Evolutionary conservation across 2,329 filamentous ascomycete genomes (phyloP), one percentile per base, ranked within the genome.

Genomic region (Westerdykella ornata): DNA sequence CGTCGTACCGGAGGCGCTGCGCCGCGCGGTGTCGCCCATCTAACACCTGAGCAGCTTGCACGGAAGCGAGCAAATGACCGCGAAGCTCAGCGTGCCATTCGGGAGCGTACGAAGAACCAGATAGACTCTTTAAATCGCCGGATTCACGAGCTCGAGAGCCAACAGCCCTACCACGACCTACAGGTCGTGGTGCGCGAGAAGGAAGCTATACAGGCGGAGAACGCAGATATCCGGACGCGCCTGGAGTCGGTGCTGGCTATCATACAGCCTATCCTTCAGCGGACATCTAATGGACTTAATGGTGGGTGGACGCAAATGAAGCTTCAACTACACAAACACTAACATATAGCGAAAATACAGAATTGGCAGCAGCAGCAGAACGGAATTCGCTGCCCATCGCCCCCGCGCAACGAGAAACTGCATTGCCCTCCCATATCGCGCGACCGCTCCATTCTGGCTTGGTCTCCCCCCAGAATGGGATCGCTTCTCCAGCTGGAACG

Each of bases 61-160:
- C 85, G 88, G 66, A 96, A 95, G 72, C 77, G 89, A 49, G 86
- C 87, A 57, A 95, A 95, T 76, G 87, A 94, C 62, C 81, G 87
- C 43, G 86, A 94, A 65, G 88, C 87, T 20, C 87, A 94, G 63
- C 78, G 87, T 37, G 86, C 85, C 30, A 92, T 94, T 45, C 77
- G 87, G 32, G 85, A 90, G 68, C 79, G 87, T 41, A 92, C 86
- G 19, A 87, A 83, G 68, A 78, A 80, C 43, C 84, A 85, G 63
- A 92, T 92, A 52, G 85, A 90, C 60, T 70, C 68, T 5, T 72
- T 92, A 44, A 84, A 92, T 63, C 74, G 73, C 45, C 75, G 78
- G 47, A 88, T 94, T 46, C 73, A 77, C 41, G 84, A 90, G 47
- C 74, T 94, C 51, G 85, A 85, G 43, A 82, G 77, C 43, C 84